Percentiles rank a stretch among this genome's conserved stretches.
These are phyloP conservation scores for Lotmaria passim DNA, from an alignment of 208 protist genomes.

Conservation along the genomic window DNA sequence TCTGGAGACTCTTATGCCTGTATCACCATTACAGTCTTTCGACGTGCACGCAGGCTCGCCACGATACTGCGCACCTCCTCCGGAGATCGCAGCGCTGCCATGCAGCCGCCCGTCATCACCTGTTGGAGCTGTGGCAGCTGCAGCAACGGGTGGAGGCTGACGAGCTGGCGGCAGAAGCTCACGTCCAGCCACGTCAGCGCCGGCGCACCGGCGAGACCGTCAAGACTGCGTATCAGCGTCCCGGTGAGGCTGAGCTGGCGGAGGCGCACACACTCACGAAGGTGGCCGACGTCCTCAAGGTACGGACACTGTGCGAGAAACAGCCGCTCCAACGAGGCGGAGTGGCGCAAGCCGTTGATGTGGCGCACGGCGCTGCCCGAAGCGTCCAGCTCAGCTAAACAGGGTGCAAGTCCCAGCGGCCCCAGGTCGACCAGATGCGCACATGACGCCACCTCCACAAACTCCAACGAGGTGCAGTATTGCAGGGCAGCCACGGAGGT, in stretches of 20 bases:
- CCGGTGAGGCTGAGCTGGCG: slow-evolving; percentile 12
- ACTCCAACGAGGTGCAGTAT: slow-evolving; percentile 9
- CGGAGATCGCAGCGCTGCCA: slow-evolving; percentile 7
- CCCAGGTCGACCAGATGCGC: slow-evolving; percentile 22
- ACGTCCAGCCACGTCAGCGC: slow-evolving; percentile 23
- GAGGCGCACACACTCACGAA: slow-evolving; percentile 15
- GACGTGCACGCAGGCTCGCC: not conserved
- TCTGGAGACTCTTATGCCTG: too few relatives aligned
- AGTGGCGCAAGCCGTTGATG: slow-evolving; percentile 9
- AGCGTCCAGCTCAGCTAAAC: slow-evolving; percentile 18
- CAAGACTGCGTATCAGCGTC: not conserved
- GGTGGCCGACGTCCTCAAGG: slow-evolving; percentile 11
- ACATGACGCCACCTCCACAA: slow-evolving; percentile 26
- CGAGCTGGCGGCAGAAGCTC: slow-evolving; percentile 26
- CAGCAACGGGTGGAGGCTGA: slow-evolving; percentile 11
- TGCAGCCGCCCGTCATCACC: slow-evolving; percentile 10
- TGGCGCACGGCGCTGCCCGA: slow-evolving; percentile 9
- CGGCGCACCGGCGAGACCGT: slow-evolving; percentile 9
- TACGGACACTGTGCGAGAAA: slow-evolving; percentile 9
- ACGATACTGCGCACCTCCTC: not conserved
- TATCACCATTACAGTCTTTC: not conserved
- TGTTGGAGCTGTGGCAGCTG: slow-evolving; percentile 5
- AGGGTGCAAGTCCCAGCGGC: slow-evolving; percentile 18
- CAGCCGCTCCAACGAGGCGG: slow-evolving; percentile 15
- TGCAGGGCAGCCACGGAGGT: slow-evolving; percentile 24